Base-by-base conservation (phyloP, 495 filamentous ascomycete species). In the Gamarada debralockiae region DNA sequence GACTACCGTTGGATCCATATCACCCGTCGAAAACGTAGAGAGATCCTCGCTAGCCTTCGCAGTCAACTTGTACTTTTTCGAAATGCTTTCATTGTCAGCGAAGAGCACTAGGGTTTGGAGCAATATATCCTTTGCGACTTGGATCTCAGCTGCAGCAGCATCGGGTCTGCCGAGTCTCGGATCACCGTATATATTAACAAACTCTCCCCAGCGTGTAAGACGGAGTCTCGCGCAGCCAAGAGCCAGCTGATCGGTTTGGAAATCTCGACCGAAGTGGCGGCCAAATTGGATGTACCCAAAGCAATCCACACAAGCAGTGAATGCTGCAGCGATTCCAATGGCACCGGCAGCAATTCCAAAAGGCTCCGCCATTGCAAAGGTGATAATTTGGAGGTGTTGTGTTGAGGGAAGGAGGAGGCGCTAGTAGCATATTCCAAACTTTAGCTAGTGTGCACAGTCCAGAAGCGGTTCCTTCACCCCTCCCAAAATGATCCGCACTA, bases 321-420 rank as follows among this genome's bases (percentile, higher is more conserved):
- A 72, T 69, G 72, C 67, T 69, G 70, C 65, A 67, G 76, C 69
- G 70, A 76, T 67, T 68, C 67, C 60, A 50, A 65, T 33, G 36
- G 61, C 60, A 25, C 63, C 54, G 24, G 57, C 44, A 15, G 58
- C 57, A 27, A 58, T 31, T 3, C 63, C 63, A 43, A 63, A 59
- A 12, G 53, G 24, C 18, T 58, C 63, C 22, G 51, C 51, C 51
- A 53, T 53, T 5, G 7, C 14, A 34, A 7, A 14, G 29, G 29
- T 34, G n/a, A n/a, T n/a, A n/a, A n/a, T n/a, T n/a, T n/a, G n/a
- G n/a, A n/a, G n/a, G n/a, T n/a, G n/a, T n/a, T n/a, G n/a, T n/a
- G n/a, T n/a, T n/a, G n/a, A n/a, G n/a, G n/a, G n/a, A n/a, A n/a
- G n/a, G n/a, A n/a, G n/a, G n/a, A n/a, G n/a, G n/a, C n/a, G n/a